Base-by-base conservation (phyloP, 2,329 filamentous ascomycete genomes). In the Epichloe sibirici region DNA sequence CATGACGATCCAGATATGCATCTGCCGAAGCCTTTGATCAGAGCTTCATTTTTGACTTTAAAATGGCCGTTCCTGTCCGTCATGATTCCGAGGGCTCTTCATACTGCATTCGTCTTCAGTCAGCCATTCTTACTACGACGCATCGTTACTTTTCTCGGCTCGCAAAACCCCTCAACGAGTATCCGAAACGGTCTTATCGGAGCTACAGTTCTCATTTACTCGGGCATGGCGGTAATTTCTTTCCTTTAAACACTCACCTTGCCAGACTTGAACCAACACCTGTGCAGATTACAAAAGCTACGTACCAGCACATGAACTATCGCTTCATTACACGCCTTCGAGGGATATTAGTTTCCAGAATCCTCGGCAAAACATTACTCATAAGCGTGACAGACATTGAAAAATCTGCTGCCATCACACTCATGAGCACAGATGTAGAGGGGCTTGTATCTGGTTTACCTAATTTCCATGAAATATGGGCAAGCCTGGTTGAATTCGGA, bases 351-450 rank as follows among this genome's bases (percentile, higher is more conserved):
- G 63, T 61, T 2, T 57, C 65, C 0, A 62, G 58, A 3, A 61
- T 72, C 2, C 71, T 69, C 47, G 56, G 55, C 11, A 66, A 69
- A 53, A 68, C 28, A 57, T 65, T 1, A 65, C 62, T 0, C 55
- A 57, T 15, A 56, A 66, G n/a, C 61, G 28, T 63, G 65, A 21
- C 35, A 61, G 64, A 64, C 6, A 53, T 66, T 3, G 63, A 63
- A 0, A 58, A 62, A 0, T 64, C 68, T 3, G 68, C 70, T 0
- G 66, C 71, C 0, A 55, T 76, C 44, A 75, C 74, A 0, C 63
- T 76, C 3, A 76, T 76, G 73, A 73, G 67, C 52, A 67, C 71
- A 3, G 74, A 77, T 48, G 62, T 75, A 7, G 73, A 75, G 53
- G 65, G 68, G 5, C 67, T 75, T 3, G 58, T 64, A 2, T 44